Base-by-base conservation (phyloP, 148 eudicot genomes). In the Oxyria digyna region DNA sequence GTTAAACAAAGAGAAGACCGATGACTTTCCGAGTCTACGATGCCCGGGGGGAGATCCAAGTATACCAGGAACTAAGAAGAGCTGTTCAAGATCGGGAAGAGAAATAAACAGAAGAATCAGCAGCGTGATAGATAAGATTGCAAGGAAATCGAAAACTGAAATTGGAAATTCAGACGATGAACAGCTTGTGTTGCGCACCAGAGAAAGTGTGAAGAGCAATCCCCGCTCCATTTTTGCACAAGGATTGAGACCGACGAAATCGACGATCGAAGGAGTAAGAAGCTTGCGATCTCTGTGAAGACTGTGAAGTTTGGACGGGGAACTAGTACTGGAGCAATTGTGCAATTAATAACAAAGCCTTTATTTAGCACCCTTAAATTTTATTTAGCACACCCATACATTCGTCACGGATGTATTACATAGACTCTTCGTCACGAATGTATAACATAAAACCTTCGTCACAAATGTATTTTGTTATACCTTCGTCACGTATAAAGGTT, bases 1-100 rank as follows among this genome's bases (percentile, higher is more conserved):
- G 74, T 87, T 91, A 79, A 91, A 91, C 78, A 91, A 72, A 6
- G 97, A 89, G 72, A 91, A 85, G 33, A 89, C 96, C 0, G 96
- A 87, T 13, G 90, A 87, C 68, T 66, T 78, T 64, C 86, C 87
- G 54, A 74, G 72, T 73, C 64, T 84, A 50, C 81, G 83, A 57
- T 57, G 79, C 68, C 75, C 78, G 10, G 43, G 32, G 2, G 82
- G 75, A 72, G 90, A 75, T 77, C 85, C 97, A 71, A 78, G 72
- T 45, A 87, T 80, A 40, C 72, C 77, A 70, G 78, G 78, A 24
- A 81, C 86, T 68, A 82, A 14, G 4, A 59, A 59, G 65, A 59
- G 37, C 65, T 59, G 65, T 59, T 29, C 38, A 59, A 59, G 7
- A 27, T 23, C 62, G 57, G 27, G 11, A 21, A 1, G 29, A 54